Evolutionary conservation across 768 basidiomycete species (phyloP), one percentile per base, ranked within the genome.

Genomic region (Phaeotremella skinneri): DNA sequence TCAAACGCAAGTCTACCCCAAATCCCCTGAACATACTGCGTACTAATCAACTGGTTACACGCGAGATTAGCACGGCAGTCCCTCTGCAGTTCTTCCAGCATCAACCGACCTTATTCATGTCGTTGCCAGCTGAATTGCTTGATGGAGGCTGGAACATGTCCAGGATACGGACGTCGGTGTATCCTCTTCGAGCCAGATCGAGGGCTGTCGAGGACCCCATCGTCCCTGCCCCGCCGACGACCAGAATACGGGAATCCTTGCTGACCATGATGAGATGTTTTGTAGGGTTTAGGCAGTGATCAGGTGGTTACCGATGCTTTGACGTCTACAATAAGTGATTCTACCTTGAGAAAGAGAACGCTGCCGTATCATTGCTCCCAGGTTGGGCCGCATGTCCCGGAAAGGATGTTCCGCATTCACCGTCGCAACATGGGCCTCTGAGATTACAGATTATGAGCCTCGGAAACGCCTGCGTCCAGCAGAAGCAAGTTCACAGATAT

Each of bases 151-250:
- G 57, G 29, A 58, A 77, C 2, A 52, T 41, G 55, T 77, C 76
- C 42, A 75, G 55, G 5, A 75, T 34, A 2, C 57, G 59, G 31
- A 77, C 61, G 56, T 77, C 49, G 9, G 48, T 67, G 61, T 70
- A 76, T 0, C 76, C 74, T 47, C 66, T 41, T 3, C 76, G 55
- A 17, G 65, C 63, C 4, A 77, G 67, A 42, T 77, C 73, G 1
- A 77, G 55, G 3, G 76, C 76, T 0, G 76, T 77, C 4, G 72
- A 74, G 13, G 63, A 67, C 1, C 76, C 76, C 30, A 76, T 68
- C 2, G 75, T 76, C 7, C 75, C 75, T 25, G 63, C 72, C 25
- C 75, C 75, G 20, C 72, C 72, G 2, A 76, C 66, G 23, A 74
- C 52, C 3, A 64, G n/a, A 32, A 64, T 56, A 14, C 53, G 55